Base-by-base conservation (phyloP, 768 basidiomycete genomes). In the Boletus subcaerulescens region DNA sequence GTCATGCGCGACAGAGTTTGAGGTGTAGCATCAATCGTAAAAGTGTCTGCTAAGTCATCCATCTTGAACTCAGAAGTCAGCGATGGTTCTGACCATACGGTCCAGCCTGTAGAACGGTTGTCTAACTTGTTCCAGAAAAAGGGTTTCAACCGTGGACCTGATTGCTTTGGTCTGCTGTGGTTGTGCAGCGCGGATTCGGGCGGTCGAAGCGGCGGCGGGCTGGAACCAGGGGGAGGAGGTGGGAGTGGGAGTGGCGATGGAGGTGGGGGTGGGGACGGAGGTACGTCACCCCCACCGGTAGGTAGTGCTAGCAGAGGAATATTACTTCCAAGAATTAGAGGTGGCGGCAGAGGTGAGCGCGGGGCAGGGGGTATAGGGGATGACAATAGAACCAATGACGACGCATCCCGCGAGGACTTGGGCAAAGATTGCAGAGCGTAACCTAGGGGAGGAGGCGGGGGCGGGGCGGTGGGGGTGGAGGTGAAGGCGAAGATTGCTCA, bases 121-220 rank as follows among this genome's bases (percentile, higher is more conserved):
- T 77, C 72, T 5, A 94, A 57, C 61, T 96, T 95, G 59, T 84
- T 87, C 93, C 94, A 96, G 68, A 93, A 93, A 75, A 97, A 93
- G 3, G 94, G 90, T 69, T 89, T 87, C 48, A 91, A 67, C 45
- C 80, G 79, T n/a, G 85, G 83, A 13, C 75, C 76, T 24, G 64
- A 60, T 9, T 66, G 57, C 57, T 73, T 78, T 22, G 63, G 56
- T 48, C 68, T 74, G 38, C 56, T 60, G 35, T 62, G 66, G 31
- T 67, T 65, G 52, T 65, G 69, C 56, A 73, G 74, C 10, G 72
- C 69, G 15, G 73, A 47, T 12, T 45, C 53, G 31, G 60, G 69
- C 32, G 61, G 71, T 15, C 55, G 68, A 3, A 58, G 72, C 3
- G 69, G 66, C 10, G 66, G 26, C 12, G 67, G 61, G 14, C 57